A percentile compares a stretch with the other conserved stretches of the same genome.
Conservation (phyloP, 148 eudicot genomes). For the Salicornia ramosissima region DNA sequence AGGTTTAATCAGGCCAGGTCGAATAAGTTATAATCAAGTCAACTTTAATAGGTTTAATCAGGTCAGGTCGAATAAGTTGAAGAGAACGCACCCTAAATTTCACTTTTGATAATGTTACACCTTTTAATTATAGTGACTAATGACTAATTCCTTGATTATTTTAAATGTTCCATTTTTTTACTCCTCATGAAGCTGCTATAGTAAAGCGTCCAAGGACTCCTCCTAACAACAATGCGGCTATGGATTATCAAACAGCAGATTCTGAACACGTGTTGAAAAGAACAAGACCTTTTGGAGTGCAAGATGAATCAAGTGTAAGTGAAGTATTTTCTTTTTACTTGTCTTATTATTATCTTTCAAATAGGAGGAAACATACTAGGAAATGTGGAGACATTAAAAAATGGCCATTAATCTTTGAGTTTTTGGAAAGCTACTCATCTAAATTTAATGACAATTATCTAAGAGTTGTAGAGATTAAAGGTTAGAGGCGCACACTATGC, state of each 20-base stretch:
- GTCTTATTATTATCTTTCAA: conserved; percentile 7
- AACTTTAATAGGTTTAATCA: no score
- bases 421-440: background rate
- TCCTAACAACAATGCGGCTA: conserved; percentile 50
- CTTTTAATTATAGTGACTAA: background rate
- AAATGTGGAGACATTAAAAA: background rate
- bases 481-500: no score
- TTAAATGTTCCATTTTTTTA: conserved; percentile 13
- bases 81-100: no score
- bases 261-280: conserved; percentile 77
- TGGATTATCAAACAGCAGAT: conserved; percentile 82
- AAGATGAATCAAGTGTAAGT: conserved; percentile 56
- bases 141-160: background rate
- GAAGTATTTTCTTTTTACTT: conserved; percentile 19
- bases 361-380: background rate
- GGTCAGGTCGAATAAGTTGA: no score
- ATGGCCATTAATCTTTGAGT: background rate
- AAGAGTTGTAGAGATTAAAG: background rate
- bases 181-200: conserved; percentile 35
- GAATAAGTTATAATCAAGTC: no score
- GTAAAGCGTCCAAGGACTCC: conserved; percentile 78
- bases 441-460: background rate
- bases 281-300: conserved; percentile 59
- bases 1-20: no score
- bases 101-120: background rate